Evolutionary conservation across 2,329 filamentous ascomycete genomes (phyloP).

Genomic region (Calycina herbarum): DNA sequence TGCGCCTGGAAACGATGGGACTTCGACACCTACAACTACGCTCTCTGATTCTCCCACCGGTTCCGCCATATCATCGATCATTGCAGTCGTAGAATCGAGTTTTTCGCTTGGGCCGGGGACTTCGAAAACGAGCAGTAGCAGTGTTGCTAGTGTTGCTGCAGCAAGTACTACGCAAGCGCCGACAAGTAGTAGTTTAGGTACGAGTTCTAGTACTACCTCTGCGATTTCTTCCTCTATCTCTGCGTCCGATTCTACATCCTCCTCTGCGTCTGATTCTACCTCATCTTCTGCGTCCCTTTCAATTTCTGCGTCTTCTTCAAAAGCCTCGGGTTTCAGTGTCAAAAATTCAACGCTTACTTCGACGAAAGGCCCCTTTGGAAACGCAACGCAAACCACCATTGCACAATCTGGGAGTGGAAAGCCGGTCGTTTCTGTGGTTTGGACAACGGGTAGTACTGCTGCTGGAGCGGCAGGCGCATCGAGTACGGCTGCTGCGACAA

Average conservation of each 20-base stretch:
- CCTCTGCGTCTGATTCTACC: background rate
- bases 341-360: background rate
- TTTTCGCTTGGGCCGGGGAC: background rate
- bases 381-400: background rate
- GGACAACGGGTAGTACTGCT: background rate
- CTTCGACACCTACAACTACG: background rate
- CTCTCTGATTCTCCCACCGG: conserved; percentile 3
- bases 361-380: conserved; percentile 3
- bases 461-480: background rate
- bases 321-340: background rate
- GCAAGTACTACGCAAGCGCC: background rate
- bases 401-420: background rate
- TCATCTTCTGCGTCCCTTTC: background rate
- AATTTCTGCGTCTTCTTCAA: background rate
- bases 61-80: background rate
- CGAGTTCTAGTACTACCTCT: background rate
- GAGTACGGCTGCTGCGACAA: background rate
- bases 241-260: background rate
- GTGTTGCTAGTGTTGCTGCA: background rate
- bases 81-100: background rate
- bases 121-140: background rate
- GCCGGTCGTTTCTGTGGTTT: background rate
- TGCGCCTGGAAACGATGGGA: conserved; percentile 10
- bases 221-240: background rate
- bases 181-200: conserved; percentile 4